Conservation (phyloP, 129 eudicot species). For the Glebionis coronaria region DNA sequence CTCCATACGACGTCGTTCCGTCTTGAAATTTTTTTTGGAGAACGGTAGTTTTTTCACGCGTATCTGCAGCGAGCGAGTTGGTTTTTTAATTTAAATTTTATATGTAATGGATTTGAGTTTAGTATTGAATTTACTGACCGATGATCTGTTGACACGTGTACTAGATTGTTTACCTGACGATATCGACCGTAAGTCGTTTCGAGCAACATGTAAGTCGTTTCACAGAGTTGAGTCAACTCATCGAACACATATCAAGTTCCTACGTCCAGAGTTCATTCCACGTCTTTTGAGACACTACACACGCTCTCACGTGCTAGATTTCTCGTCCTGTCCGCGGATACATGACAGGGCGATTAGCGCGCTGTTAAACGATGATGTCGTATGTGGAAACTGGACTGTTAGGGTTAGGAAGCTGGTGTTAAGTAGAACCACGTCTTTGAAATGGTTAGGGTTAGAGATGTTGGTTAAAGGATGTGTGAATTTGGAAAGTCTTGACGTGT, state of each 20-base stretch:
- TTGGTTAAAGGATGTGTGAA: constrained; percentile 41
- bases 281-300: constrained; percentile 44
- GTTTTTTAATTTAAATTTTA: not conserved
- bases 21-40: too few relatives aligned
- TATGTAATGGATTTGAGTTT: constrained; percentile 26
- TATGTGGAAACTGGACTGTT: constrained; percentile 28
- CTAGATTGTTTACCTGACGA: constrained; percentile 34
- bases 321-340: constrained; percentile 71
- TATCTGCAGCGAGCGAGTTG: too few relatives aligned
- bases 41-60: too few relatives aligned
- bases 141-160: constrained; percentile 49
- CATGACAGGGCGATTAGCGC: constrained; percentile 33
- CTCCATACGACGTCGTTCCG: constrained; percentile 25
- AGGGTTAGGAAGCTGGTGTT: constrained; percentile 43
- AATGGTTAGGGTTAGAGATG: constrained; percentile 42
- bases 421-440: constrained; percentile 48
- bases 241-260: constrained; percentile 46
- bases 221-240: constrained; percentile 51
- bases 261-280: constrained; percentile 54
- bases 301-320: constrained; percentile 41
- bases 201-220: constrained; percentile 53
- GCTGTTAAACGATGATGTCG: constrained; percentile 24
- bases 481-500: constrained; percentile 59
- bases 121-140: constrained; percentile 37
- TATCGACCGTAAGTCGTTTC: constrained; percentile 61